Base-by-base conservation (phyloP, 176 grass and related monocot genomes). In the Melocanna baccifera region DNA sequence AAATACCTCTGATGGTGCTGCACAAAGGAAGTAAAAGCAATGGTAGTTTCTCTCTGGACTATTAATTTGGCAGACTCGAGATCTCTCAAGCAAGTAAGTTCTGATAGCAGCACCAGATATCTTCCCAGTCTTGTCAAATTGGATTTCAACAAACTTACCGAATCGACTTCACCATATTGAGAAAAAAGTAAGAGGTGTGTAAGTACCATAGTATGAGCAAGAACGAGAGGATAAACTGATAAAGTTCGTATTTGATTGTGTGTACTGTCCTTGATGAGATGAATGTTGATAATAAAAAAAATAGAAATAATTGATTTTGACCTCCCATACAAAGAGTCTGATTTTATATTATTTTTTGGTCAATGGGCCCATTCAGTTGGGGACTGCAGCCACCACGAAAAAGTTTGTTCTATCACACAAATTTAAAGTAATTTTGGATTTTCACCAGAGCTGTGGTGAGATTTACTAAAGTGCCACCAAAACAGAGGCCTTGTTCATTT, bases 61-160 rank as follows among this genome's bases (percentile, higher is more conserved):
- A 87, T 89, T 93, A 64, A 90, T 92, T 92, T 99, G 96, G 81
- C 96, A 99, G 30, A 99, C 93, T 48, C 93, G 89, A 85, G 96
- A 99, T 89, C 91, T 89, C 82, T 99, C 96, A 19, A 99, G 96
- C 93, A 99, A 92, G 86, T 99, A 99, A 51, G 96, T 99, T 83
- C 93, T 89, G 65, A 99, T 95, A 62, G 96, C 96, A 89, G 96
- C 96, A 78, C 96, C 96, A 71, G 89, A 99, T 86, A 99, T 99
- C 78, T 86, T 94, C 78, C 96, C 90, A 40, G 81, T 96, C 46
- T 94, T 95, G 62, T 96, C 93, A 58, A 99, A 99, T 80, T 99
- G 96, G 57, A 99, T 93, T 76, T 99, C 96, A 42, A 99, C 96
- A 86, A 99, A 99, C 75, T 99, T 99, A 65, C 96, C 96, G 88